Evolutionary conservation across 129 eudicot genomes (phyloP).

Genomic region (Lonicera japonica): DNA sequence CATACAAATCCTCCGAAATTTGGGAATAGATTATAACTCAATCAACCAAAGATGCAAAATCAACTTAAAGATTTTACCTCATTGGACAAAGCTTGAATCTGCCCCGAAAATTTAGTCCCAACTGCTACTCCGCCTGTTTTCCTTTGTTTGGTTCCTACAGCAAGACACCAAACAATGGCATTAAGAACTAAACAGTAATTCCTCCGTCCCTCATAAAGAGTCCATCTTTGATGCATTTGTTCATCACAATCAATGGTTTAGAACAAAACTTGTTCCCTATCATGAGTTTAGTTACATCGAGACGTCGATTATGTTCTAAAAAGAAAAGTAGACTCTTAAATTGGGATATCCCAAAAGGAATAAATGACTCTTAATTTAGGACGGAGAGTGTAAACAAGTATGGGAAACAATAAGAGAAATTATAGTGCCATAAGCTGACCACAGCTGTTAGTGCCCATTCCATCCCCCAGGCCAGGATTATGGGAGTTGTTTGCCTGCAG

Average conservation of each 20-base stretch:
- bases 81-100: constrained; percentile 54
- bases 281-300: too few relatives aligned
- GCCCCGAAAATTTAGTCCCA: constrained; percentile 14
- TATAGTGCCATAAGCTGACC: constrained; percentile 33
- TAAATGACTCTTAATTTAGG: too few relatives aligned
- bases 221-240: too few relatives aligned
- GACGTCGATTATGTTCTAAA: too few relatives aligned
- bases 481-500: constrained; percentile 62
- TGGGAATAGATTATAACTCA: background rate
- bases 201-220: too few relatives aligned
- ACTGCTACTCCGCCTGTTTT: constrained; percentile 13
- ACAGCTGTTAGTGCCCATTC: constrained; percentile 28
- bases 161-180: constrained; percentile 1
- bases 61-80: constrained; percentile 36
- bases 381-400: too few relatives aligned
- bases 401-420: background rate
- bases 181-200: background rate
- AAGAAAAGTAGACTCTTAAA: too few relatives aligned
- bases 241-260: too few relatives aligned
- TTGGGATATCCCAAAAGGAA: too few relatives aligned
- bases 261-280: too few relatives aligned
- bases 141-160: constrained; percentile 42
- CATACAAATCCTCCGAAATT: background rate
- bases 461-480: constrained; percentile 38
- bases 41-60: background rate